Evolutionary conservation across 768 basidiomycete species (phyloP), one percentile per base, ranked within the genome.

Genomic region (Podaxis rugospora): DNA sequence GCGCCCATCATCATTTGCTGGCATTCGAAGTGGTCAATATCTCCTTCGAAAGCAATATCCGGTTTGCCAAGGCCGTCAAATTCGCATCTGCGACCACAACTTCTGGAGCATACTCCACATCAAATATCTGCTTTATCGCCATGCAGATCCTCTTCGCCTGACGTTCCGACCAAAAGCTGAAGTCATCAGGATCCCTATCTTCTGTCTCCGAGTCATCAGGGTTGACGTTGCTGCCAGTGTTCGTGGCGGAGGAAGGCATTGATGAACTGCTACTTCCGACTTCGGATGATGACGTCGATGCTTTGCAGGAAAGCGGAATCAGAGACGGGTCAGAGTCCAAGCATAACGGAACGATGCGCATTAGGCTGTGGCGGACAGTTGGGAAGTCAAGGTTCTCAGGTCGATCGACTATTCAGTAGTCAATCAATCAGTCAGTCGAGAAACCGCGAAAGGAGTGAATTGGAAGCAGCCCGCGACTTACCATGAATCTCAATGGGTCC

Each of bases 21-120:
- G 52, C 47, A 47, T 61, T 40, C 32, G 46, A 55, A 47, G 59
- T 61, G 5, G 59, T 60, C 57, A 64, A 23, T 40, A 64, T 59
- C 42, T 66, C 66, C 55, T 84, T 91, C 16, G 91, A 90, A 23
- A 88, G 82, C 64, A 95, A 72, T 66, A 99, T 92, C 68, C 93
- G 81, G 67, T 89, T 89, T 1, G 93, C 87, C 62, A 99, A 76
- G 27, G 88, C 80, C n/a, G 86, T 83, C 68, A 98, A 72, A 73
- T 98, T 98, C 27, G 97, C 95, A 68, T 97, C 94, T 2, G 93
- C 96, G 51, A 98, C 80, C 52, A 99, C 81, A 39, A 99, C 94
- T 68, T 96, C 93, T 23, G 87, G 84, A 7, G 87, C 88, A 70
- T 94, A 89, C 68, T 98, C 95, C 42, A 98, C 89, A 25, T 81